Percentiles rank a stretch among this genome's conserved stretches.
phyloP scores from a whole-genome alignment of 495 filamentous ascomycete species.

The Ramalina intermedia region DNA sequence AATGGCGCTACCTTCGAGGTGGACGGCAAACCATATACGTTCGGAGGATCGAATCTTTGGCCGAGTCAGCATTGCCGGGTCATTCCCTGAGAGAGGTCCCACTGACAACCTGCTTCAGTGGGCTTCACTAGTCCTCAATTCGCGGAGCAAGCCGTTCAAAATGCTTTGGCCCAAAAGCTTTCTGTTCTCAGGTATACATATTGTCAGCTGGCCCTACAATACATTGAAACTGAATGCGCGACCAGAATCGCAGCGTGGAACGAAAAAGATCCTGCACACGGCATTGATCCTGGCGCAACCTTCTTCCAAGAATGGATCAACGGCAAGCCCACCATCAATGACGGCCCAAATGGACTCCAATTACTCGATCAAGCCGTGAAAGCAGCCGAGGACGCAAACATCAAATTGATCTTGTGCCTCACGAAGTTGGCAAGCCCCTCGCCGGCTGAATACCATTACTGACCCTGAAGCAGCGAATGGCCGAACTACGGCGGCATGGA shows the following conservation, averaged over 20 bases:
- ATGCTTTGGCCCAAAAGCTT: not conserved
- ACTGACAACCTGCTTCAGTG: not conserved
- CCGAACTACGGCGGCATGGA: conserved; percentile 16
- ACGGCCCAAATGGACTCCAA: conserved; percentile 47
- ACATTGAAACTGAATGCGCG: not conserved
- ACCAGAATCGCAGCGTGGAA: conserved; percentile 1
- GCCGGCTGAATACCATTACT: not conserved
- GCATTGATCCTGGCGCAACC: conserved; percentile 27
- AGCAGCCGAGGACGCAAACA: conserved; percentile 36
- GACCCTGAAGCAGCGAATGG: conserved; percentile 9
- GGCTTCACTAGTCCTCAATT: not conserved
- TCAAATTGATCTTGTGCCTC: conserved; percentile 44
- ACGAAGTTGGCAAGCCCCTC: not conserved
- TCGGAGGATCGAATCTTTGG: conserved; percentile 2
- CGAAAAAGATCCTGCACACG: conserved; percentile 2
- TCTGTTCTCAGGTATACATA: conserved; percentile 1
- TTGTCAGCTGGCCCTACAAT: not conserved
- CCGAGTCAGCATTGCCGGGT: not conserved
- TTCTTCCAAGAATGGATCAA: conserved; percentile 46
- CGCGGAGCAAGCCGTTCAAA: not conserved
- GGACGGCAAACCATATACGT: conserved; percentile 3
- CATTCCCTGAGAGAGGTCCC: not conserved
- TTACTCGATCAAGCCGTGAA: conserved; percentile 49
- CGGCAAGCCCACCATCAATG: conserved; percentile 47
- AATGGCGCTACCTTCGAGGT: not conserved